Base-by-base conservation (phyloP, 1,284 basidiomycete genomes). In the Cerrena zonata region DNA sequence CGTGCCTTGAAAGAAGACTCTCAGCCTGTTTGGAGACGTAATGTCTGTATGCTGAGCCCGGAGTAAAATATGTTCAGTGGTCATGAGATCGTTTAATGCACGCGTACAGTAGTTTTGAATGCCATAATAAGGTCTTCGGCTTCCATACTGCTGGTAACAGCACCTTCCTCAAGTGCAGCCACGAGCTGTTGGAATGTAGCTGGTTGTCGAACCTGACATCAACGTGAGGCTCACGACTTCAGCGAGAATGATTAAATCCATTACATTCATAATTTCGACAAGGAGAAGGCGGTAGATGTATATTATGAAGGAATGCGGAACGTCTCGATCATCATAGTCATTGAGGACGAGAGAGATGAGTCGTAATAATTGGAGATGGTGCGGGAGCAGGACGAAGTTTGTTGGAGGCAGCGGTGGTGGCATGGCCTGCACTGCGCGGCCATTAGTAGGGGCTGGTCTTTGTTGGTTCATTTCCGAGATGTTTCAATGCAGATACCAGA, bases 301-400 rank as follows among this genome's bases (percentile, higher is more conserved):
- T 22, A 88, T 69, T n/a, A 79, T 61, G 59, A 85, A 89, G 3
- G 65, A 57, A n/a, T 74, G 62, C 0, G 84, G 78, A 15, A 86
- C 69, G 18, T 70, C 71, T 50, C 70, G 73, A 12, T 71, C 65
- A 15, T 74, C 72, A 48, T 74, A 72, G 52, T 82, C 78, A 57
- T 79, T 79, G 63, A 82, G 85, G 1, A 76, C 67, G 11, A 83
- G 68, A 52, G 79, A 68, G 36, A 89, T 70, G 34, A 89, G 69
- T 37, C 76, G 75, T 25, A 89, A 68, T 13, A 89, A 67, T 45
- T 76, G 75, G 41, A 91, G 69, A 62, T 91, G 88, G 59, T 91
- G 88, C 2, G 88, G 86, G 50, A 80, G 74, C 26, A 87, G 71
- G 47, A 78, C 71, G 65, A 86, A 81, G 48, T 79, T 75, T 4